Evolutionary conservation across 169 alveolate species (phyloP), one percentile per base, ranked within the genome.

Genomic region (Theileria parva): DNA sequence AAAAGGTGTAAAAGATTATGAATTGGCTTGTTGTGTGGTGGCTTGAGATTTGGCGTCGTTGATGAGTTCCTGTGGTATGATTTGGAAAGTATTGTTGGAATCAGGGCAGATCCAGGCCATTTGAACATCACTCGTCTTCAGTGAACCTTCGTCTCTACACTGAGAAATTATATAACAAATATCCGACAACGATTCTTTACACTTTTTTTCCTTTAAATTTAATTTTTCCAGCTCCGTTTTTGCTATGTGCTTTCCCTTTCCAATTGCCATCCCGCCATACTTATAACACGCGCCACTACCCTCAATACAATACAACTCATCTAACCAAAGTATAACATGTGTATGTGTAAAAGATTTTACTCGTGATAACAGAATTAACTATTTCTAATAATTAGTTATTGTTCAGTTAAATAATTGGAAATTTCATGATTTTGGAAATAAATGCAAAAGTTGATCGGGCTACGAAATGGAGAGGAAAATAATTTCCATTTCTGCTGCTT

Each of bases 181-280:
- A 37, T 85, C 88, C n/a, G 48, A 53, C 44, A 78, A 59, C 11
- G 87, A 75, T 5, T 85, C 91, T 25, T 71, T 77, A 34, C 91
- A 85, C 30, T 60, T n/a, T 39, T 60, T 23, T 13, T 30, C 83
- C 27, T 73, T 32, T 39, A 85, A 81, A 65, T 87, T 63, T 13
- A 88, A 61, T 69, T 93, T 97, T 77, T 96, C 99, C 25, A 97
- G 74, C 80, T 96, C 98, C 21, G 97, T 95, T 88, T 95, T 95
- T 21, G 96, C 97, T 68, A 92, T 74, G 79, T 95, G 96, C 76
- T 95, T 95, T 68, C 98, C 98, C 84, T 96, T 96, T 25, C 99
- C 99, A 39, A 92, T 81, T 59, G 98, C 97, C 87, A 95, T 94
- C 17, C 97, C 98, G 50, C 83, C 86, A 88, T 97, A 97, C 87